Conservation (phyloP, 805 yeast species). For the Saturnispora bothae region DNA sequence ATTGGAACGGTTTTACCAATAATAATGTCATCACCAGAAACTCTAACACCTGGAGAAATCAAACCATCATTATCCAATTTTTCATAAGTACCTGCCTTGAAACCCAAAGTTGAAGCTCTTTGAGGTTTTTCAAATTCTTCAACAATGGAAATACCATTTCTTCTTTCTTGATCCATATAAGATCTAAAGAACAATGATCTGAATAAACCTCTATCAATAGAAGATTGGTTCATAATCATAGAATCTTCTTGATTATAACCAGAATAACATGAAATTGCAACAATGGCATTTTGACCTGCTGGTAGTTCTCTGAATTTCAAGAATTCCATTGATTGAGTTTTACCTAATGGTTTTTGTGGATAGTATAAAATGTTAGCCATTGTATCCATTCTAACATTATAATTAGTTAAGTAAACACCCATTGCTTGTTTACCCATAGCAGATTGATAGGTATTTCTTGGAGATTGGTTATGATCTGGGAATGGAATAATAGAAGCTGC, state of each 20-base stretch:
- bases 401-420: conserved; percentile 96
- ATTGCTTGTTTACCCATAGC: conserved; percentile 99
- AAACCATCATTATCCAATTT: conserved; percentile 97
- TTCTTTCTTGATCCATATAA: conserved; percentile 96
- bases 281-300: conserved; percentile 98
- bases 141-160: conserved; percentile 96
- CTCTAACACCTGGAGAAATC: conserved; percentile 97
- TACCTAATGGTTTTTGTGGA: conserved; percentile 97
- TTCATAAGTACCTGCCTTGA: conserved; percentile 97
- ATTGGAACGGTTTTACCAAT: conserved; percentile 99
- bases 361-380: conserved; percentile 97
- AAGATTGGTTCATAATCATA: conserved; percentile 97
- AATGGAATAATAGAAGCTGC: conserved; percentile 98
- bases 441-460: conserved; percentile 98
- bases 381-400: conserved; percentile 96
- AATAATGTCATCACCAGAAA: conserved; percentile 96
- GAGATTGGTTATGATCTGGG: conserved; percentile 99
- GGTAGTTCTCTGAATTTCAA: conserved; percentile 96
- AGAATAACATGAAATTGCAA: conserved; percentile 95
- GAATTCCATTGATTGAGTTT: conserved; percentile 96
- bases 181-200: conserved; percentile 93
- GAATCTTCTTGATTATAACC: conserved; percentile 99
- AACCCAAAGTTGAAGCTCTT: conserved; percentile 84
- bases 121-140: conserved; percentile 97
- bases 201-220: conserved; percentile 93